These are phyloP conservation scores for Leptographium radiaticola DNA, from an alignment of 2,329 filamentous ascomycete species.

Conservation along the genomic window DNA sequence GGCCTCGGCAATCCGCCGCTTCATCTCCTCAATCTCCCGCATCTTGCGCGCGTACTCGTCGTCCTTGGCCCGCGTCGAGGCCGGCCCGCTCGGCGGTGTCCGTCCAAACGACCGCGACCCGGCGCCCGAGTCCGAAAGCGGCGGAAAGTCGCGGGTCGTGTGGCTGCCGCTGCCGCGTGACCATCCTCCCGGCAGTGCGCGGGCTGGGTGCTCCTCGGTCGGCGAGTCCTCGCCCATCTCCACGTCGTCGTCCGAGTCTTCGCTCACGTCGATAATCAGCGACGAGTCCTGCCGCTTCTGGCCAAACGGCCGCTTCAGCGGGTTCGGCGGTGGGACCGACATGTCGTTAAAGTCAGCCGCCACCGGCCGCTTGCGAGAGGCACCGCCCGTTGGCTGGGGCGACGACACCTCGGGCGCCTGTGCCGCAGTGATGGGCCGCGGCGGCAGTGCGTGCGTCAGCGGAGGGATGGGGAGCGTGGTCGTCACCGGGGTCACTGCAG, in stretches of 20 bases:
- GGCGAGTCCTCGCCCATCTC: slow-evolving; percentile 55
- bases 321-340: slow-evolving; percentile 18
- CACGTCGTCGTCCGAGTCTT: slow-evolving; percentile 48
- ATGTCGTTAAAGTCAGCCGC: slow-evolving; percentile 59
- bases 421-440: not conserved
- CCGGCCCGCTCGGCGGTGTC: slow-evolving; percentile 24
- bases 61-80: slow-evolving; percentile 18
- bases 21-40: slow-evolving; percentile 47
- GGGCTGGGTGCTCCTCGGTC: slow-evolving; percentile 24
- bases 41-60: slow-evolving; percentile 37
- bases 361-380: slow-evolving; percentile 31
- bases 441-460: not conserved
- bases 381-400: not conserved
- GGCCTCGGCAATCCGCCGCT: slow-evolving; percentile 42
- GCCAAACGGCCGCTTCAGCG: slow-evolving; percentile 48
- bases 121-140: slow-evolving; percentile 24
- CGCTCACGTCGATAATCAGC: slow-evolving; percentile 77
- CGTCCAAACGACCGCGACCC: slow-evolving; percentile 26
- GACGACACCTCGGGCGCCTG: not conserved
- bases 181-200: slow-evolving; percentile 15
- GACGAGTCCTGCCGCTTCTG: slow-evolving; percentile 44
- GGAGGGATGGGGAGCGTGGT: not conserved
- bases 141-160: slow-evolving; percentile 31
- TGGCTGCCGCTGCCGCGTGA: slow-evolving; percentile 20
- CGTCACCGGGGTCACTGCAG: too few relatives aligned